Conservation (phyloP, 108 stramenopile genomes). For the Pseudonitzschia pungens region DNA sequence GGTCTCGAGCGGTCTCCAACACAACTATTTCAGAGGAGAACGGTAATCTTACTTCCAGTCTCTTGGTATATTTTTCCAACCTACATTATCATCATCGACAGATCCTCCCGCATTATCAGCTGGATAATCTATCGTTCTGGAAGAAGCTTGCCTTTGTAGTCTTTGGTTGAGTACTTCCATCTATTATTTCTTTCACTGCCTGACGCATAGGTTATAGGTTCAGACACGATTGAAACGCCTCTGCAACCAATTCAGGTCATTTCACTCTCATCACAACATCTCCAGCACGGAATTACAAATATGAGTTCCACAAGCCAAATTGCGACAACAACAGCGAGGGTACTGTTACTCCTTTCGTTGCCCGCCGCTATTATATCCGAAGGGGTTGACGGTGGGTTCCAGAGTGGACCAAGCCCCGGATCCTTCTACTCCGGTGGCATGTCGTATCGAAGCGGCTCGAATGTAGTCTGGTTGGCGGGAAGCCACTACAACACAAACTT, state of each 20-base stretch:
- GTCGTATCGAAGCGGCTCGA: background rate
- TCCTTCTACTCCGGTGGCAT: constrained; percentile 13
- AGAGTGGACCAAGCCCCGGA: background rate
- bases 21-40: background rate
- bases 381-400: background rate
- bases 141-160: no score
- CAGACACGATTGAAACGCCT: no score
- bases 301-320: background rate
- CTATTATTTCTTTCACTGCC: no score
- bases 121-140: no score
- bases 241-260: no score
- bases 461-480: constrained; percentile 2
- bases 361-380: background rate
- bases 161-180: no score
- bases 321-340: background rate
- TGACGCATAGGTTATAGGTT: no score
- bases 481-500: constrained; percentile 4
- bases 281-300: background rate
- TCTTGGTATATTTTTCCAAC: background rate
- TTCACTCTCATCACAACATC: no score
- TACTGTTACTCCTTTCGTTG: background rate
- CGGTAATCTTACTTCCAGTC: background rate
- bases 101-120: background rate
- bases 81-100: background rate
- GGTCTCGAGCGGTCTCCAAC: background rate